Evolutionary conservation across 2,329 filamentous ascomycete genomes (phyloP).

Genomic region (Akanthomyces muscarius): DNA sequence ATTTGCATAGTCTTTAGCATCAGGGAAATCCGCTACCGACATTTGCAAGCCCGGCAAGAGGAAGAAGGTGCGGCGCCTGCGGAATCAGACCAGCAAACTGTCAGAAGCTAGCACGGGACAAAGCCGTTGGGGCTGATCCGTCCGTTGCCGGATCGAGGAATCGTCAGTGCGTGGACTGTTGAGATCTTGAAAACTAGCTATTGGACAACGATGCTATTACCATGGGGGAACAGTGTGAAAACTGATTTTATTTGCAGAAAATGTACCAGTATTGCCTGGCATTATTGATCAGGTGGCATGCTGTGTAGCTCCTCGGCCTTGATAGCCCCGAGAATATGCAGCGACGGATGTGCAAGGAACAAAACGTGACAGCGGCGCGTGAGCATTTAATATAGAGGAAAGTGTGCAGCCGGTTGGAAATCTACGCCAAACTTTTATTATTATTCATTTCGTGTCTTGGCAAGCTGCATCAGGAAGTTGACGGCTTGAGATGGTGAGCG

Average conservation of each 20-base stretch:
- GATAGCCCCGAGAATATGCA: neutral
- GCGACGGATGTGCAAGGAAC: no score
- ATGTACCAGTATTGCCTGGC: neutral
- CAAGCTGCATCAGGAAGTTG: neutral
- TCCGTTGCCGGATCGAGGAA: neutral
- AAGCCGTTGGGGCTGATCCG: neutral
- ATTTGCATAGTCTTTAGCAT: slow-evolving; percentile 15
- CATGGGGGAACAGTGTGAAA: neutral
- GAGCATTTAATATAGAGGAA: neutral
- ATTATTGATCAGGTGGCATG: slow-evolving; percentile 4
- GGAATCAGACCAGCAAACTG: neutral
- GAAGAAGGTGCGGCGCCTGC: neutral
- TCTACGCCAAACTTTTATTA: neutral
- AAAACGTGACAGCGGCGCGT: slow-evolving; percentile 6
- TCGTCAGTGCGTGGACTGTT: neutral
- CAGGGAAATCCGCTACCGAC: neutral
- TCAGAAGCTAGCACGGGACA: neutral
- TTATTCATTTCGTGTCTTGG: neutral
- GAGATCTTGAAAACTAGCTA: no score
- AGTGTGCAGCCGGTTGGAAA: neutral
- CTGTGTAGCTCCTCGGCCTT: neutral
- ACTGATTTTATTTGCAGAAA: neutral
- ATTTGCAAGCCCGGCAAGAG: neutral
- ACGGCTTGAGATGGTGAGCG: neutral
- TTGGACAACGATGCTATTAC: no score